Evolutionary conservation across 2,329 filamentous ascomycete species (phyloP), one percentile per base, ranked within the genome.

Genomic region (Huntiella decipiens): DNA sequence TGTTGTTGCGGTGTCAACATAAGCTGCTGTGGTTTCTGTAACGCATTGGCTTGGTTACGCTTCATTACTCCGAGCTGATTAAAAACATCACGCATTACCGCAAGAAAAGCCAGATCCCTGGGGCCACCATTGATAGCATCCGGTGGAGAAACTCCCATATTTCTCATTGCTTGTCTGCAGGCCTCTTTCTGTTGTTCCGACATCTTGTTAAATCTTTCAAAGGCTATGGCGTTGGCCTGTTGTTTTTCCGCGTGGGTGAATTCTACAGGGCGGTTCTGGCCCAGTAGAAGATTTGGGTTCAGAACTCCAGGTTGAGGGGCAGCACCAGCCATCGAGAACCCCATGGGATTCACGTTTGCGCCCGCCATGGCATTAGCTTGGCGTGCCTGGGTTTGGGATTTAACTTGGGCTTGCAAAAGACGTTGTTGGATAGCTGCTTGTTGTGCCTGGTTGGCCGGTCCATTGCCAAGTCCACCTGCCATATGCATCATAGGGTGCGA

Each of bases 401-500:
- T 28, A 4, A 28, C 22, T 28, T 28, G 22, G 8, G 22, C 22
- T 28, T 28, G 22, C 22, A 28, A 28, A 2, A 28, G 22, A 8
- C 22, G 22, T 28, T 28, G 22, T 28, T 28, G 22, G 8, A 28
- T 28, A 28, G 22, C 22, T 28, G 22, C 22, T 28, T 28, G 22
- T 28, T 28, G 22, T 10, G 22, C 22, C 32, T 31, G 19, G 38
- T 47, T 32, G 38, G 1, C 39, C 41, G 17, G 12, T 15, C 45
- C 32, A 47, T 16, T 7, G 15, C 28, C 34, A 47, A 47, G 32
- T 22, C 34, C 16, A 47, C 59, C 36, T 56, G 54, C 7, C 8
- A 28, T 7, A 53, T 62, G 58, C 52, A 60, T 58, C 42, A 61
- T 47, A 43, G 61, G 61, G 44, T 61, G 59, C 10, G 57, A 52